These are phyloP conservation scores for Nannochloropsis limnetica DNA, from an alignment of 352 stramenopile genomes.

Conservation along the genomic window DNA sequence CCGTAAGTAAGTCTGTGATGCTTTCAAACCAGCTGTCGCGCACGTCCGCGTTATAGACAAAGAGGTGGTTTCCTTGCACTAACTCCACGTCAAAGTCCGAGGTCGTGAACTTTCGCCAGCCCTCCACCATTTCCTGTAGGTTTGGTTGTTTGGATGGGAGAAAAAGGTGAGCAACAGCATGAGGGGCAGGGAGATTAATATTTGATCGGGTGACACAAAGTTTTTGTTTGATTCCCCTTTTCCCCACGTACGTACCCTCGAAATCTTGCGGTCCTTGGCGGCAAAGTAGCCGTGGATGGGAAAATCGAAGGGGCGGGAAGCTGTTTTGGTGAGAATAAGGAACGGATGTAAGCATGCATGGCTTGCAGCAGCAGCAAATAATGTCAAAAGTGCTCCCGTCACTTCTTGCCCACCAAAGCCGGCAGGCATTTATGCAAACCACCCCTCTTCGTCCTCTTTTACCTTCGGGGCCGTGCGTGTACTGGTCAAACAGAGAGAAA, in stretches of 20 bases:
- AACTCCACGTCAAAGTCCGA: constrained; percentile 25
- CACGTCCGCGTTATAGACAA: constrained; percentile 18
- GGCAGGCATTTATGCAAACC: background rate
- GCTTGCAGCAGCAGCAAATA: background rate
- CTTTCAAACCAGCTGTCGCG: constrained; percentile 11
- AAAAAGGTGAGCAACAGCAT: background rate
- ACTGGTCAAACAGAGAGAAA: constrained; percentile 27
- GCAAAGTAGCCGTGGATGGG: constrained; percentile 13
- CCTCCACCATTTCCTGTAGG: constrained; percentile 23
- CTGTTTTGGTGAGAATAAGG: background rate
- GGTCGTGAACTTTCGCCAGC: constrained; percentile 24
- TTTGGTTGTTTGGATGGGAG: background rate
- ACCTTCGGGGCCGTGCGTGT: background rate
- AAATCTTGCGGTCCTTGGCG: constrained; percentile 16
- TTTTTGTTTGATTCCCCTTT: background rate
- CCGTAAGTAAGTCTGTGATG: background rate
- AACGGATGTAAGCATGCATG: background rate
- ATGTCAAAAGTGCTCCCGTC: background rate
- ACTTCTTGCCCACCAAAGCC: background rate
- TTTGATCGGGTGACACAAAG: background rate
- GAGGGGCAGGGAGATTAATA: too few relatives aligned
- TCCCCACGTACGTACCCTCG: background rate
- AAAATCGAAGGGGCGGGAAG: background rate
- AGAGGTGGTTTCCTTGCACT: constrained; percentile 15
- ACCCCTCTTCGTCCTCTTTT: background rate